These are phyloP conservation scores for Chrysanthemum lavandulifolium DNA, from an alignment of 129 eudicot genomes.

Conservation along the genomic window DNA sequence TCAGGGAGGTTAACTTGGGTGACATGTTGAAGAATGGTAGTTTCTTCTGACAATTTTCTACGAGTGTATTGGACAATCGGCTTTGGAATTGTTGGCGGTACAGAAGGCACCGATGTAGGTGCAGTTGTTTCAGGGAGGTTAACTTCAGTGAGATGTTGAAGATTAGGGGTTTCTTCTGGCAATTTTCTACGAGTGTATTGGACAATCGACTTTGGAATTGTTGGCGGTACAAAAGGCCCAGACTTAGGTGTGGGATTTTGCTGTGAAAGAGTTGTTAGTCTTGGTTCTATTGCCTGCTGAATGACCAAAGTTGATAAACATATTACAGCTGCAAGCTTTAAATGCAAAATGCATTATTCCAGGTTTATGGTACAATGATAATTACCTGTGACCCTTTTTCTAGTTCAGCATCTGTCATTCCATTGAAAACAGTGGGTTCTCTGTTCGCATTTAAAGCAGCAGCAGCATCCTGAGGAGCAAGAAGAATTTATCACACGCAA, in stretches of 20 bases:
- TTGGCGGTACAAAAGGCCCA: constrained; percentile 39
- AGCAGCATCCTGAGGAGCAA: constrained; percentile 59
- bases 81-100: no score
- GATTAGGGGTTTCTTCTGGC: constrained; percentile 5
- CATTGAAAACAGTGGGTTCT: constrained; percentile 77
- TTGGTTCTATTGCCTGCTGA: constrained; percentile 75
- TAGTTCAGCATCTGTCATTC: constrained; percentile 86
- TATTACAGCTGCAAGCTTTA: not conserved
- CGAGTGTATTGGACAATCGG: no score
- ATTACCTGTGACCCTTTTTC: constrained; percentile 85
- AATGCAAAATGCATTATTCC: not conserved
- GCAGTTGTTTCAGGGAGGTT: constrained; percentile 23
- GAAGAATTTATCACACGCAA: constrained; percentile 1
- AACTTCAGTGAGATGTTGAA: no score
- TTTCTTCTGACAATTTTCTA: no score
- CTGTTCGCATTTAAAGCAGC: constrained; percentile 56
- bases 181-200: constrained; percentile 33
- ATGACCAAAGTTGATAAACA: constrained; percentile 19
- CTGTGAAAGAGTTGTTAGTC: constrained; percentile 35
- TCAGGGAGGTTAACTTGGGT: constrained; percentile 61
- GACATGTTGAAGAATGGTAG: constrained; percentile 46
- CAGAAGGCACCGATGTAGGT: constrained; percentile 21
- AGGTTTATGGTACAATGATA: constrained; percentile 1
- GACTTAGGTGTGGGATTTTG: no score
- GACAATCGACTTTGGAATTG: constrained; percentile 42